These are phyloP conservation scores for Nemania sp. DNA, from an alignment of 2,329 filamentous ascomycete genomes.

Conservation along the genomic window DNA sequence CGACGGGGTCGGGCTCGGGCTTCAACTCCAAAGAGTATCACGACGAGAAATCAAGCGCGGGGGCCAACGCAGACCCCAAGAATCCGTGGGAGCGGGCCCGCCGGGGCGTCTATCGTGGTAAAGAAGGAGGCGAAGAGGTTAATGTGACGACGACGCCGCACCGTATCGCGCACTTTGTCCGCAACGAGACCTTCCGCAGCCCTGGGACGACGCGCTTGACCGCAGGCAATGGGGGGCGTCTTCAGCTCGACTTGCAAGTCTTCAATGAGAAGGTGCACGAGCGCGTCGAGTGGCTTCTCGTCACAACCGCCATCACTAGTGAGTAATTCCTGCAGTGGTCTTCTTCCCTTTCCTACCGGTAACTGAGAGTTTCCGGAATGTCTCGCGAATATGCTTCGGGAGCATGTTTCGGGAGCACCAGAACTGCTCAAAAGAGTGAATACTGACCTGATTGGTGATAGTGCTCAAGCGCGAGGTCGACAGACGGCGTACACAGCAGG, in stretches of 20 bases:
- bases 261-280: constrained; percentile 43
- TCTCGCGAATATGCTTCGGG: too few relatives aligned
- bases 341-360: too few relatives aligned
- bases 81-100: too few relatives aligned
- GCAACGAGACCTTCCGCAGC: constrained; percentile 47
- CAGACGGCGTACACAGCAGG: constrained; percentile 56
- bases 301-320: constrained; percentile 59
- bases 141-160: constrained; percentile 23
- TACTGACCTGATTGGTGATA: too few relatives aligned
- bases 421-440: too few relatives aligned
- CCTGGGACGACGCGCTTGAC: constrained; percentile 44
- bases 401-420: too few relatives aligned
- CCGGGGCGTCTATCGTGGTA: neutral
- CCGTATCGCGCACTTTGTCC: constrained; percentile 49
- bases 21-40: too few relatives aligned
- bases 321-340: too few relatives aligned
- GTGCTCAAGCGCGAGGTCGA: constrained; percentile 70
- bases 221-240: constrained; percentile 56
- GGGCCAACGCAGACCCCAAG: too few relatives aligned
- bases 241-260: constrained; percentile 49
- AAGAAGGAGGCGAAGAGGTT: neutral
- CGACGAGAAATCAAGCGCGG: too few relatives aligned
- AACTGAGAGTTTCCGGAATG: too few relatives aligned
- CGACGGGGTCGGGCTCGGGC: neutral
- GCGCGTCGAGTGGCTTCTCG: constrained; percentile 54